A percentile compares a stretch with the other conserved stretches of the same genome.
Conservation (phyloP, 768 basidiomycete species). For the Lentinula guzmanii region DNA sequence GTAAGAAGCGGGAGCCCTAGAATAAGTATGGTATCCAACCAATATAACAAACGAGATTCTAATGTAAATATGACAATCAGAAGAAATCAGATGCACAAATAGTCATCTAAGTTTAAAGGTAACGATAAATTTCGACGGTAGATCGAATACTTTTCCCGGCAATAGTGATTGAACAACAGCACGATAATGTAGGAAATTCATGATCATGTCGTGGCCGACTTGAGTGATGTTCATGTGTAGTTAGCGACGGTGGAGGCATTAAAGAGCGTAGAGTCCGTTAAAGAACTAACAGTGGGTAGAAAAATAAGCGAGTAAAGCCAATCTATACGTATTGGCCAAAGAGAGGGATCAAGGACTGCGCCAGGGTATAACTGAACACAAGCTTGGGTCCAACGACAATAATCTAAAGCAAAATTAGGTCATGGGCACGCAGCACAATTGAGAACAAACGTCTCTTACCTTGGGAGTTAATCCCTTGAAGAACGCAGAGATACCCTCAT, state of each 20-base stretch:
- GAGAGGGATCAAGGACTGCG: slow-evolving; percentile 90
- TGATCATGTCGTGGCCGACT: neutral
- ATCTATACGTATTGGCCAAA: slow-evolving; percentile 78
- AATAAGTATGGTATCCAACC: neutral
- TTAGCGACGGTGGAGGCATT: neutral
- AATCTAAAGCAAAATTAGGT: slow-evolving; percentile 42
- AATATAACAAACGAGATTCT: neutral
- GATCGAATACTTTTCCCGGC: neutral
- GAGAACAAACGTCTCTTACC: slow-evolving; percentile 33
- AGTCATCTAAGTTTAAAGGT: neutral
- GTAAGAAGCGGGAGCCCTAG: neutral
- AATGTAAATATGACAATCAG: neutral
- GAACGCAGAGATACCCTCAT: slow-evolving; percentile 80
- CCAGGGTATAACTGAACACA: slow-evolving; percentile 96
- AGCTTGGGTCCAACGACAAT: slow-evolving; percentile 96
- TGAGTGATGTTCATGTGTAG: neutral
- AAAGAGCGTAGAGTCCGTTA: neutral
- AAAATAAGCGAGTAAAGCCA: neutral
- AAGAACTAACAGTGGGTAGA: neutral
- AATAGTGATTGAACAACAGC: neutral
- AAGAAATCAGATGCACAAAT: neutral
- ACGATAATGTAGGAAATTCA: neutral
- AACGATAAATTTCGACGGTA: neutral
- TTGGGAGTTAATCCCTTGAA: slow-evolving; percentile 99
- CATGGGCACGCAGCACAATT: slow-evolving; percentile 25